Conservation (phyloP, 306 rosid genomes). For the Citrullus amarus region DNA sequence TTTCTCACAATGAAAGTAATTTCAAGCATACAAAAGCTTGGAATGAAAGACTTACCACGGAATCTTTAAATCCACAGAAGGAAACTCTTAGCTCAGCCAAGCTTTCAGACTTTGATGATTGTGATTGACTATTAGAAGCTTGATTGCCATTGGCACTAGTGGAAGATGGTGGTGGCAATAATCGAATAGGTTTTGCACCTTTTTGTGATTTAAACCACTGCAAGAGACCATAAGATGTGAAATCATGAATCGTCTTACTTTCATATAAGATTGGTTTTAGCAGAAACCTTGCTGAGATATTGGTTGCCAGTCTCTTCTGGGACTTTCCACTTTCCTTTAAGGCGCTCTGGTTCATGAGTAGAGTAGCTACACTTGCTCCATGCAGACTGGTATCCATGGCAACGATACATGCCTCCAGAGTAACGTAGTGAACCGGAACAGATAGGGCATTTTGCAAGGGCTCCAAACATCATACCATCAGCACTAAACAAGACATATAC, state of each 20-base stretch:
- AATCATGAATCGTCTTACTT: not conserved
- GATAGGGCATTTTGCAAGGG: conserved; percentile 57
- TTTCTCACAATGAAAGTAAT: not conserved
- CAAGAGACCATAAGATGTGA: conserved; percentile 19
- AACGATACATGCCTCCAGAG: conserved; percentile 77
- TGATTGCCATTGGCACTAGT: conserved; percentile 32
- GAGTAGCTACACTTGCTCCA: conserved; percentile 94
- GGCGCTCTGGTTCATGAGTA: conserved; percentile 47
- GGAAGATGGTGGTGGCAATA: conserved; percentile 46
- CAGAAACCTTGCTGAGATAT: conserved; percentile 58
- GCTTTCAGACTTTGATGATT: conserved; percentile 38
- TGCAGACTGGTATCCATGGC: conserved; percentile 60
- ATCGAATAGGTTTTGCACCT: conserved; percentile 51
- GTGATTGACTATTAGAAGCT: conserved; percentile 31
- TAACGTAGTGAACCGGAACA: conserved; percentile 65
- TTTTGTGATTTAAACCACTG: conserved; percentile 95
- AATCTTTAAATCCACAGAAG: conserved; percentile 44
- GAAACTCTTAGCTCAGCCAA: conserved; percentile 64
- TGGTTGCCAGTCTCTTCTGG: conserved; percentile 63
- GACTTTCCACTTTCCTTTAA: conserved; percentile 77
- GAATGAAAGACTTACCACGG: conserved; percentile 39
- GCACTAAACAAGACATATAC: conserved; percentile 34
- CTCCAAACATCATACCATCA: conserved; percentile 99
- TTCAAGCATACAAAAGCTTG: not conserved
- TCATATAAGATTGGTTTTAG: not conserved